A percentile compares a stretch with the other conserved stretches of the same genome.
Evolutionary conservation across 345 rosid species (phyloP).

Genomic region (Heritiera fomes): DNA sequence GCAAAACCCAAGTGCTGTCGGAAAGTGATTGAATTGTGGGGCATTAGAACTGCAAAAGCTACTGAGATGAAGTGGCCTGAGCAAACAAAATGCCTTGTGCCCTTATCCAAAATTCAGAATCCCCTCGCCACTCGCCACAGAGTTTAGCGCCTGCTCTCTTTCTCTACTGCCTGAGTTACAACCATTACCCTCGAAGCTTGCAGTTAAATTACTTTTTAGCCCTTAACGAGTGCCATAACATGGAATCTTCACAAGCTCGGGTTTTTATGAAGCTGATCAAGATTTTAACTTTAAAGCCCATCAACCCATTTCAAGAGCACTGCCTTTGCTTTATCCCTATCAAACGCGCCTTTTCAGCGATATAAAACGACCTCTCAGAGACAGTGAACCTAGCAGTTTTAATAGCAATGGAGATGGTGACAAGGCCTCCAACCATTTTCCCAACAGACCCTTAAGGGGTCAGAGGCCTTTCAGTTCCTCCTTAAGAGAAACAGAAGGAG

Average conservation of each 20-base stretch:
- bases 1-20: constrained; percentile 3
- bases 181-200: no score
- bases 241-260: constrained; percentile 13
- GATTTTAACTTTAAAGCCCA: constrained; percentile 10
- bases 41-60: constrained; percentile 8
- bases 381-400: neutral
- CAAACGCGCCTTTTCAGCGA: constrained; percentile 15
- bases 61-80: neutral
- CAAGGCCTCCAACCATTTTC: neutral
- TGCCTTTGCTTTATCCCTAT: neutral
- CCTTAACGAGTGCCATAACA: neutral
- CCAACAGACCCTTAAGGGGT: constrained; percentile 5
- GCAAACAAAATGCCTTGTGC: neutral
- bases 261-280: neutral
- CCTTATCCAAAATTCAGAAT: constrained; percentile 5
- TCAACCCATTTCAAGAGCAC: neutral
- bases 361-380: neutral
- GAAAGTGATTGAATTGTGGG: neutral
- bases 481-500: constrained; percentile 2
- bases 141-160: neutral
- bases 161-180: no score
- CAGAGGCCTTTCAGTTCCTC: constrained; percentile 14
- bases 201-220: no score
- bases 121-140: neutral
- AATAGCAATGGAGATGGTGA: neutral